These are phyloP conservation scores for Komagataella pseudopastoris DNA, from an alignment of 805 yeast genomes.

Conservation along the genomic window DNA sequence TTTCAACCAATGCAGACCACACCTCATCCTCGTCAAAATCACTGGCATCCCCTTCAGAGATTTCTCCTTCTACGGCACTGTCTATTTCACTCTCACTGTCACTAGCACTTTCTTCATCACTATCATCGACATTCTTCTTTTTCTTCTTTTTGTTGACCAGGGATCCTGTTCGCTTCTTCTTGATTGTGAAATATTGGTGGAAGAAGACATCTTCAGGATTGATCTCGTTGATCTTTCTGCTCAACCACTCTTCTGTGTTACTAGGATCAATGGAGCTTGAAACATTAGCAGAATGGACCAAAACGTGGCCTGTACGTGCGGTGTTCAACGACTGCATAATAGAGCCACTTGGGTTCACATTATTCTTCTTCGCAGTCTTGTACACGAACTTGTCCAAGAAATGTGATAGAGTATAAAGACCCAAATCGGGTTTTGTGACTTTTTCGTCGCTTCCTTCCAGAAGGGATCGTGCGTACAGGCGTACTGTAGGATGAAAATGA, in stretches of 20 bases:
- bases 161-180: slow-evolving; percentile 26
- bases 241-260: slow-evolving; percentile 76
- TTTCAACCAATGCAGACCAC: slow-evolving; percentile 47
- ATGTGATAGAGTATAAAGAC: slow-evolving; percentile 75
- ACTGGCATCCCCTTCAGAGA: slow-evolving; percentile 12
- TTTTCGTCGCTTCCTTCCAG: slow-evolving; percentile 25
- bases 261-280: slow-evolving; percentile 45
- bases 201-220: slow-evolving; percentile 84
- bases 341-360: slow-evolving; percentile 67
- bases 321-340: slow-evolving; percentile 98
- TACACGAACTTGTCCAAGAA: slow-evolving; percentile 94
- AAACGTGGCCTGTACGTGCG: slow-evolving; percentile 52
- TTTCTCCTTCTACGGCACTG: slow-evolving; percentile 14
- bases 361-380: slow-evolving; percentile 76
- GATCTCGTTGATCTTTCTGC: slow-evolving; percentile 45
- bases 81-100: neutral
- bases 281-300: slow-evolving; percentile 28
- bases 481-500: slow-evolving; percentile 90
- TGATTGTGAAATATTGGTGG: slow-evolving; percentile 67
- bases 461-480: slow-evolving; percentile 61
- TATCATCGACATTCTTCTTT: slow-evolving; percentile 29
- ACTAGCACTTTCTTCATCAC: slow-evolving; percentile 14
- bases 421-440: slow-evolving; percentile 73
- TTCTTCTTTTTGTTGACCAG: slow-evolving; percentile 29
- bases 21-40: slow-evolving; percentile 41